phyloP scores from a whole-genome alignment of 495 filamentous ascomycete genomes.

The Geopyxis carbonaria region DNA sequence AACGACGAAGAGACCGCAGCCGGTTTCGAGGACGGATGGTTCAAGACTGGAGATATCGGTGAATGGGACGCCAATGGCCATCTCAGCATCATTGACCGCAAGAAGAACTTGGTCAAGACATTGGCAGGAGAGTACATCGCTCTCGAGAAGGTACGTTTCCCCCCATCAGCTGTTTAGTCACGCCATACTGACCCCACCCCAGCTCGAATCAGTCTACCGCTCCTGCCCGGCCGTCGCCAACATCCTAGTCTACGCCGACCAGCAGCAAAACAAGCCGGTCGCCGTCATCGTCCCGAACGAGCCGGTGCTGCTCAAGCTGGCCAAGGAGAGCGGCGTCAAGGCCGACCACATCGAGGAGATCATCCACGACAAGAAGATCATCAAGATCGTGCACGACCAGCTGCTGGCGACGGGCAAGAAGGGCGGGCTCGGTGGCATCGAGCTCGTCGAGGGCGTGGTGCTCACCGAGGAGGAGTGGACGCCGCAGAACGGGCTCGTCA shows the following conservation, averaged over 20 bases:
- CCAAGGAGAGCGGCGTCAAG: slow-evolving; percentile 49
- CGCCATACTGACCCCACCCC: too few species aligned
- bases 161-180: not conserved
- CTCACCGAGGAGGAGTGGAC: slow-evolving; percentile 96
- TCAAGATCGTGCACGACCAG: slow-evolving; percentile 60
- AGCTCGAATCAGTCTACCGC: slow-evolving; percentile 86
- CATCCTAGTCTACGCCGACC: slow-evolving; percentile 83
- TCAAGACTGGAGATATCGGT: slow-evolving; percentile 89
- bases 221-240: slow-evolving; percentile 71
- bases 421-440: slow-evolving; percentile 65
- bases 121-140: slow-evolving; percentile 95
- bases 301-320: slow-evolving; percentile 67
- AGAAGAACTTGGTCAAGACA: slow-evolving; percentile 97
- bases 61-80: slow-evolving; percentile 73
- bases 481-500: slow-evolving; percentile 65
- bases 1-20: slow-evolving; percentile 72
- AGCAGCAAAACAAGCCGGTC: slow-evolving; percentile 65
- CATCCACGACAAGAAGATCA: slow-evolving; percentile 68
- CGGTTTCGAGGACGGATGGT: slow-evolving; percentile 69
- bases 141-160: slow-evolving; percentile 54
- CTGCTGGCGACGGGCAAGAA: slow-evolving; percentile 57
- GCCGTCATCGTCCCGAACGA: slow-evolving; percentile 91
- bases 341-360: slow-evolving; percentile 57
- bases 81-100: slow-evolving; percentile 80
- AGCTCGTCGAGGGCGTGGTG: slow-evolving; percentile 85